These are phyloP conservation scores for Acorus gramineus DNA, from an alignment of 106 monocot species.

Conservation along the genomic window DNA sequence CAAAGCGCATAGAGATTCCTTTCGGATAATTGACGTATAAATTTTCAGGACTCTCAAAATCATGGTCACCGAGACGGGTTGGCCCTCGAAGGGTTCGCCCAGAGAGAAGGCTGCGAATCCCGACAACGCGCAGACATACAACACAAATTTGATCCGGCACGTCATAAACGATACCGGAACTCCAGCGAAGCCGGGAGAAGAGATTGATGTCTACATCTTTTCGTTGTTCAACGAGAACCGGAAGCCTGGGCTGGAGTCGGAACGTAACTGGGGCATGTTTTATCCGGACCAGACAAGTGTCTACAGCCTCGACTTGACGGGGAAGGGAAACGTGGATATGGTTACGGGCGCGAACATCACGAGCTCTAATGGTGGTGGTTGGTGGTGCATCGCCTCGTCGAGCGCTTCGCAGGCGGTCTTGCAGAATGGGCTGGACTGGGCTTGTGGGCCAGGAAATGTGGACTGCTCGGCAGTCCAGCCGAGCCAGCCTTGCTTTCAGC, in stretches of 20 bases:
- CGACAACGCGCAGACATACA: slow-evolving; percentile 89
- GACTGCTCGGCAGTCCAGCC: slow-evolving; percentile 96
- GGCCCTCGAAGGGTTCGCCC: slow-evolving; percentile 80
- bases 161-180: slow-evolving; percentile 85
- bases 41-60: slow-evolving; percentile 58
- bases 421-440: slow-evolving; percentile 85
- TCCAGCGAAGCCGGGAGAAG: slow-evolving; percentile 78
- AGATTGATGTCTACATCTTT: slow-evolving; percentile 81
- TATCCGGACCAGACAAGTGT: slow-evolving; percentile 89
- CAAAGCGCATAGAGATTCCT: no score
- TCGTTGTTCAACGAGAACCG: slow-evolving; percentile 96
- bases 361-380: slow-evolving; percentile 44
- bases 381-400: slow-evolving; percentile 77
- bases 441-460: slow-evolving; percentile 92
- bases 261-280: slow-evolving; percentile 94
- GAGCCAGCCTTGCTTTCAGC: slow-evolving; percentile 92
- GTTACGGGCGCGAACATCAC: slow-evolving; percentile 74
- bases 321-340: slow-evolving; percentile 63
- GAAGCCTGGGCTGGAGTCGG: slow-evolving; percentile 86
- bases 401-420: slow-evolving; percentile 58
- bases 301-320: slow-evolving; percentile 83
- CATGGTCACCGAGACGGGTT: slow-evolving; percentile 92
- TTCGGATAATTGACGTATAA: no score
- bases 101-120: slow-evolving; percentile 79
- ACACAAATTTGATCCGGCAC: slow-evolving; percentile 85